phyloP scores from a whole-genome alignment of 2,329 filamentous ascomycete species.

The Onygena corvina region DNA sequence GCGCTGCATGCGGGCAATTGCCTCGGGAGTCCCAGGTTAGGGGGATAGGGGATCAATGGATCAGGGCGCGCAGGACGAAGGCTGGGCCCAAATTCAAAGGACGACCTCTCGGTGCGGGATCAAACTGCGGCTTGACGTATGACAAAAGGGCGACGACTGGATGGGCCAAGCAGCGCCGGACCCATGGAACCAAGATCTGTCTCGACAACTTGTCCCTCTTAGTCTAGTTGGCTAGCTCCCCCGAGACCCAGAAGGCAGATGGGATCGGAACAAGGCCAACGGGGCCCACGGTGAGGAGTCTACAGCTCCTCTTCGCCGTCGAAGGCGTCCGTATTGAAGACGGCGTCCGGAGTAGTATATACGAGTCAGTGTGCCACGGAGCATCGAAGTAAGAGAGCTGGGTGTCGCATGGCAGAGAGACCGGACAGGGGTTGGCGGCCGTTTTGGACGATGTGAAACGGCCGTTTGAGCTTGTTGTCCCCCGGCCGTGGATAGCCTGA shows the following conservation, averaged over 20 bases:
- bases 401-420: conserved; percentile 4
- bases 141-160: background rate
- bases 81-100: too few species aligned
- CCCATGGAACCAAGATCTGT: conserved; percentile 6
- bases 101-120: too few species aligned
- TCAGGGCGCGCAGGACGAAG: too few species aligned
- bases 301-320: too few species aligned
- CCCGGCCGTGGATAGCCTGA: conserved; percentile 3
- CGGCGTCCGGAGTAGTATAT: too few species aligned
- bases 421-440: background rate
- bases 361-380: background rate
- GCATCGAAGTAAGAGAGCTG: background rate
- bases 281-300: too few species aligned
- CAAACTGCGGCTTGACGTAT: background rate
- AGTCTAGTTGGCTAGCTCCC: too few species aligned
- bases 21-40: background rate
- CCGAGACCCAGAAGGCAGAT: background rate
- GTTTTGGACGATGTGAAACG: background rate
- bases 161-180: background rate
- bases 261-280: background rate
- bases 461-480: conserved; percentile 3
- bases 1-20: background rate
- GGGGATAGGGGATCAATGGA: too few species aligned
- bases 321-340: too few species aligned
- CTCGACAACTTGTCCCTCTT: background rate